A percentile compares a stretch with the other conserved stretches of the same genome.
Evolutionary conservation across 2,329 filamentous ascomycete genomes (phyloP).

Genomic region (Clarireedia homoeocarpa): DNA sequence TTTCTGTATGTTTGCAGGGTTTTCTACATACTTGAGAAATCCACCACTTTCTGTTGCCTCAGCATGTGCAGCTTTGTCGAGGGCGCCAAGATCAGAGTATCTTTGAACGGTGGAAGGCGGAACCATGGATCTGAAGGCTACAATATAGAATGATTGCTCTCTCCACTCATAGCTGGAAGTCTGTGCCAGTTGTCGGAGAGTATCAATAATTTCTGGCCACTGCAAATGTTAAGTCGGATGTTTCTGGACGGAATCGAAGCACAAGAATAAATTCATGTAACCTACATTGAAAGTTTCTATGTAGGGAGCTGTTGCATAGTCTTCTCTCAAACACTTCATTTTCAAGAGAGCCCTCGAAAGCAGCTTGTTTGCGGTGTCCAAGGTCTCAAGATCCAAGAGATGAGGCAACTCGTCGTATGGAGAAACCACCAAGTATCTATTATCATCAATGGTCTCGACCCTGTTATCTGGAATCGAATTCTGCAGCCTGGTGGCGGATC

Average conservation of each 20-base stretch:
- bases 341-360: conserved; percentile 63
- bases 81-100: conserved; percentile 56
- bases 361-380: conserved; percentile 58
- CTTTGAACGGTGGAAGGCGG: conserved; percentile 50
- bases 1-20: not conserved
- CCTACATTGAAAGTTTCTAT: conserved; percentile 59
- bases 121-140: conserved; percentile 73
- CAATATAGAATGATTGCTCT: conserved; percentile 67
- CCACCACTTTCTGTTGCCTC: conserved; percentile 76
- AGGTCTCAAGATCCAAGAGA: conserved; percentile 60
- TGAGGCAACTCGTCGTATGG: conserved; percentile 67
- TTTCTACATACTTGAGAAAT: conserved; percentile 57
- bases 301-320: conserved; percentile 75
- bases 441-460: conserved; percentile 1
- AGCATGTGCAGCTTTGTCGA: conserved; percentile 72
- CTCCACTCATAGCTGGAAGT: conserved; percentile 47
- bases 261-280: not conserved
- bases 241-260: not conserved
- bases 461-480: not conserved
- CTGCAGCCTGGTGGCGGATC: not conserved
- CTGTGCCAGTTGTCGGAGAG: conserved; percentile 45
- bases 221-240: not conserved
- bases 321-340: conserved; percentile 52
- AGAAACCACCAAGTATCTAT: conserved; percentile 53
- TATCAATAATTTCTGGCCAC: conserved; percentile 55